A percentile compares a stretch with the other conserved stretches of the same genome.
Conservation (phyloP, 352 stramenopile species). For the Phytophthora litchii region DNA sequence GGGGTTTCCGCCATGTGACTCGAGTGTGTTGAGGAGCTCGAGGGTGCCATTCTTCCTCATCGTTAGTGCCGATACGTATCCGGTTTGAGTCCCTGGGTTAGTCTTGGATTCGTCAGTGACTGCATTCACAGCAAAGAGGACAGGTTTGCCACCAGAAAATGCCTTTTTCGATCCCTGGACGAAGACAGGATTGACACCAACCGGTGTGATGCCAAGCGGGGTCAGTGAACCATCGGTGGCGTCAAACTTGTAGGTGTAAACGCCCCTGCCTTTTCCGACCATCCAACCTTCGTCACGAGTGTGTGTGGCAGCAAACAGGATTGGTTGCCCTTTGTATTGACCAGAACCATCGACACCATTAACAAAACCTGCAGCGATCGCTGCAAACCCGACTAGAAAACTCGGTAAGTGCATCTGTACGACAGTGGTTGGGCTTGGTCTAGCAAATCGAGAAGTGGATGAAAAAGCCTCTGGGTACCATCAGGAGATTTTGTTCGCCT, state of each 20-base stretch:
- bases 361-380: not conserved
- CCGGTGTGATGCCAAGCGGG: conserved; percentile 25
- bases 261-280: conserved; percentile 51
- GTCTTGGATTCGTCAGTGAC: conserved; percentile 31
- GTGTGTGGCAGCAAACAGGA: conserved; percentile 61
- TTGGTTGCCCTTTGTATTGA: conserved; percentile 13
- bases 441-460: not conserved
- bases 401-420: conserved; percentile 11
- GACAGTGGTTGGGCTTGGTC: not conserved
- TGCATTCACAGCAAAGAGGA: conserved; percentile 57
- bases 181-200: conserved; percentile 61
- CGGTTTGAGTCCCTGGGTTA: conserved; percentile 34
- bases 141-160: conserved; percentile 16
- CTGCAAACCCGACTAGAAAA: conserved; percentile 6
- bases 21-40: conserved; percentile 44
- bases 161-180: conserved; percentile 34
- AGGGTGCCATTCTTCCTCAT: conserved; percentile 27
- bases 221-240: conserved; percentile 42
- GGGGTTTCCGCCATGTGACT: conserved; percentile 42
- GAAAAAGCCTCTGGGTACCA: not conserved
- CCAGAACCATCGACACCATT: not conserved
- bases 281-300: conserved; percentile 62
- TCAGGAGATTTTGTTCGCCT: not conserved
- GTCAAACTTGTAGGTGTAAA: conserved; percentile 57
- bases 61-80: conserved; percentile 47